Evolutionary conservation across 305 asterid genomes (phyloP).

Genomic region (Fraxinus platypoda): DNA sequence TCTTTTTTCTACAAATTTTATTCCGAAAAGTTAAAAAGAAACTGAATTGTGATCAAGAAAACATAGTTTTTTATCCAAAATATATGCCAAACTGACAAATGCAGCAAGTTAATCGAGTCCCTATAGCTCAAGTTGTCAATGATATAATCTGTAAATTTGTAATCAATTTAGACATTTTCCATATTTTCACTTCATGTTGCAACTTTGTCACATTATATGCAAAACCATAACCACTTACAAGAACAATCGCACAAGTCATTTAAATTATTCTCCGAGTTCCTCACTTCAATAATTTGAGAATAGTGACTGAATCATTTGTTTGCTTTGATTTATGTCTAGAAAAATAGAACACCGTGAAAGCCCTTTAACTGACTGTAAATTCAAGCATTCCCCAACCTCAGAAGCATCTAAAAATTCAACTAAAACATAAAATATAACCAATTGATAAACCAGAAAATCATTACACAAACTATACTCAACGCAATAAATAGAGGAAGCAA

Average conservation of each 20-base stretch:
- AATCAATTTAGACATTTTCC: constrained; percentile 1
- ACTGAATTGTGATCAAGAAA: background rate
- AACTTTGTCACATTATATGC: background rate
- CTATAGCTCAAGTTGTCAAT: background rate
- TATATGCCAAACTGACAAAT: background rate
- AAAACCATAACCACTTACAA: background rate
- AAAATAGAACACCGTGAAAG: background rate
- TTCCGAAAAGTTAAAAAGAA: background rate
- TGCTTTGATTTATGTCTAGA: background rate
- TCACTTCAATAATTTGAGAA: background rate
- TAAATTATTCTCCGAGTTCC: background rate
- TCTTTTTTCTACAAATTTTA: constrained; percentile 59
- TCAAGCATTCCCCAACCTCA: background rate
- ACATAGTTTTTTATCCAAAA: background rate
- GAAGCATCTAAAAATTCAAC: background rate
- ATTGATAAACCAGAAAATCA: background rate
- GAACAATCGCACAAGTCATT: background rate
- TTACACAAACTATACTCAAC: constrained; percentile 10
- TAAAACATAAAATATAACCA: background rate
- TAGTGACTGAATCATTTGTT: background rate
- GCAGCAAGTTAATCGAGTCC: background rate
- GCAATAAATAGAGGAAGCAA: constrained; percentile 3
- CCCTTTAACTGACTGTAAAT: background rate
- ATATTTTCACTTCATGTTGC: background rate
- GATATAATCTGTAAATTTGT: background rate